Conservation (phyloP, 257 asterid species). For the Euphrasia confusa region DNA sequence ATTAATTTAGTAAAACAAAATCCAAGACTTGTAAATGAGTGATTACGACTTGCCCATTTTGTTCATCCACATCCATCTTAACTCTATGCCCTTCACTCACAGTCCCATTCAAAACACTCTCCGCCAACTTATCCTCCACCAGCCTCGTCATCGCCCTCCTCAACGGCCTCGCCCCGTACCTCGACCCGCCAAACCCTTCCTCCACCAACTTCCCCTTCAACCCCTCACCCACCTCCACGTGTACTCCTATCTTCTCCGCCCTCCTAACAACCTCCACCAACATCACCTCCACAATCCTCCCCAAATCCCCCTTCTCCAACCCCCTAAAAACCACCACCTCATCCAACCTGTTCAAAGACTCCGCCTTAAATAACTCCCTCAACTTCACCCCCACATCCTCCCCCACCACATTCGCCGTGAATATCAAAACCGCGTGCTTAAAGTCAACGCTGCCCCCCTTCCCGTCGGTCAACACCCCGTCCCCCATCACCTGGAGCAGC, state of each 20-base stretch:
- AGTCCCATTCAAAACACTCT: conserved; percentile 44
- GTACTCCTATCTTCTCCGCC: conserved; percentile 33
- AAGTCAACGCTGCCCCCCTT: conserved; percentile 27
- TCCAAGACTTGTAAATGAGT: no score
- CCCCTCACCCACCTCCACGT: conserved; percentile 34
- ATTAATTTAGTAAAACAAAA: no score
- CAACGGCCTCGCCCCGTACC: conserved; percentile 60
- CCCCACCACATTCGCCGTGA: conserved; percentile 67
- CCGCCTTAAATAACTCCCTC: conserved; percentile 53
- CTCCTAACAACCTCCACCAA: conserved; percentile 42
- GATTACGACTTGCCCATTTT: background rate
- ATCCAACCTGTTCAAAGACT: conserved; percentile 55
- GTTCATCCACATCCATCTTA: conserved; percentile 38
- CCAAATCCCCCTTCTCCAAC: conserved; percentile 30
- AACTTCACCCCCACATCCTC: conserved; percentile 36
- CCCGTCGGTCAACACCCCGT: no score
- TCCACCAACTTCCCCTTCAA: conserved; percentile 45
- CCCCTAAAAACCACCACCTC: conserved; percentile 55
- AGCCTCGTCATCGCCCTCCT: conserved; percentile 55
- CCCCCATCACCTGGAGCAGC: background rate
- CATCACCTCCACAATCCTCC: conserved; percentile 49
- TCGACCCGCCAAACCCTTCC: conserved; percentile 43
- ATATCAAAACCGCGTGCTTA: conserved; percentile 47
- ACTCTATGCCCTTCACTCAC: conserved; percentile 39
- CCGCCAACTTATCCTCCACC: conserved; percentile 59